Conservation (phyloP, 306 rosid species). For the Crotalaria pallida region DNA sequence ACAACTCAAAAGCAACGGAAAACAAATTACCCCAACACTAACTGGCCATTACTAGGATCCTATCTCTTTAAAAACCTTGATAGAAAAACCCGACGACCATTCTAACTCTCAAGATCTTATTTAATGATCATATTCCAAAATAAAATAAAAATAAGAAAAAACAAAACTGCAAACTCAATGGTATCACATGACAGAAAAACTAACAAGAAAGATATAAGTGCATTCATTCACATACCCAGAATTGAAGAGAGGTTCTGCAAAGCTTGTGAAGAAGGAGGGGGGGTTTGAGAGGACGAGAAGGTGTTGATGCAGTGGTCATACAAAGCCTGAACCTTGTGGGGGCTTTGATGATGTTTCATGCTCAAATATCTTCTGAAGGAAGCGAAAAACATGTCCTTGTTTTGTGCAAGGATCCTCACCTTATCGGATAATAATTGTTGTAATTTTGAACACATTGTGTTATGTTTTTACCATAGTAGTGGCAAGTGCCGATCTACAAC, state of each 20-base stretch:
- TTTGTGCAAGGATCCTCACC: constrained; percentile 25
- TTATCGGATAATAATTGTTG: constrained; percentile 39
- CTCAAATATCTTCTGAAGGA: constrained; percentile 35
- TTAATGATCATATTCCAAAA: not conserved
- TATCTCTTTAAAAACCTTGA: too few species aligned
- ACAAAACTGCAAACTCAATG: not conserved
- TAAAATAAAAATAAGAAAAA: not conserved
- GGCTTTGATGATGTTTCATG: constrained; percentile 40
- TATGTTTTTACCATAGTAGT: not conserved
- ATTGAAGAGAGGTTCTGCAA: constrained; percentile 53
- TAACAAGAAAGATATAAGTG: too few species aligned
- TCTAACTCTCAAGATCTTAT: too few species aligned
- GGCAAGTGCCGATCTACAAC: not conserved
- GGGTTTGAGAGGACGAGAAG: constrained; percentile 46
- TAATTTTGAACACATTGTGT: constrained; percentile 21
- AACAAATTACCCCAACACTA: too few species aligned
- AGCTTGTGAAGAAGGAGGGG: constrained; percentile 45
- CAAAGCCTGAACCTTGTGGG: constrained; percentile 62
- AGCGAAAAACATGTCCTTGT: constrained; percentile 28
- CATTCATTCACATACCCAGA: constrained; percentile 69
- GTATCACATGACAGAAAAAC: not conserved
- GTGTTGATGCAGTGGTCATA: constrained; percentile 61
- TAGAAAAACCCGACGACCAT: too few species aligned
- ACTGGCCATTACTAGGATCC: too few species aligned
- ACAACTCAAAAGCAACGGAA: too few species aligned